Evolutionary conservation across 2,329 filamentous ascomycete genomes (phyloP).

Genomic region (Venturiaceae sp.): DNA sequence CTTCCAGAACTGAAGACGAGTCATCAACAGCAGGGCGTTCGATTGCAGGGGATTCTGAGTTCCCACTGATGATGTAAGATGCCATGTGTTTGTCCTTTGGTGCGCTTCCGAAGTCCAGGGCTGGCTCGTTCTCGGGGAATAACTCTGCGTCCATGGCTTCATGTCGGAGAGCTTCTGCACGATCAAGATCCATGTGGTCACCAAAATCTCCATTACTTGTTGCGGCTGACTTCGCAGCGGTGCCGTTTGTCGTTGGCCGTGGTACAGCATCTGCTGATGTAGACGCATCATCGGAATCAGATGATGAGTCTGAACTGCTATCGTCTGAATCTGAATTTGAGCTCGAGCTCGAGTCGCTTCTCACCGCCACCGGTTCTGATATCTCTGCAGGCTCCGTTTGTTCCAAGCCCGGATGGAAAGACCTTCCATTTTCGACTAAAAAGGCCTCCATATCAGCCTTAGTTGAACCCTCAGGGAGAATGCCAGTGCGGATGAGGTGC

Average conservation of each 20-base stretch:
- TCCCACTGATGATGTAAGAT: background rate
- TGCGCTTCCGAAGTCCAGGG: background rate
- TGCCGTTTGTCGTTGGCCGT: background rate
- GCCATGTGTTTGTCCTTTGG: background rate
- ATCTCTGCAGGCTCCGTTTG: background rate
- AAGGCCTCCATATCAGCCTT: conserved; percentile 32
- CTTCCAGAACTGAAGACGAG: background rate
- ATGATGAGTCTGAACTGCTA: background rate
- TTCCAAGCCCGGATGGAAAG: background rate
- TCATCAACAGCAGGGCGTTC: background rate
- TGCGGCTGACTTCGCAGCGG: background rate
- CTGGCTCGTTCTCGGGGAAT: background rate
- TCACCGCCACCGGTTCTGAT: background rate
- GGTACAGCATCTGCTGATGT: background rate
- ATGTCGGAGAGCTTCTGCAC: background rate
- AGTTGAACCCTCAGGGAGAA: conserved; percentile 41
- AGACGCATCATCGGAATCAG: background rate
- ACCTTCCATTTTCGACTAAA: background rate
- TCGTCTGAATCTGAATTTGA: background rate
- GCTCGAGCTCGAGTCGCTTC: background rate
- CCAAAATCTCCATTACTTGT: background rate
- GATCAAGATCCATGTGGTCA: background rate
- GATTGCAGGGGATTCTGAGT: background rate
- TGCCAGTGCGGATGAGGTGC: conserved; percentile 43
- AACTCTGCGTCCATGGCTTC: background rate